These are phyloP conservation scores for Staphylotrichum tortipilum DNA, from an alignment of 495 filamentous ascomycete genomes.

Conservation along the genomic window DNA sequence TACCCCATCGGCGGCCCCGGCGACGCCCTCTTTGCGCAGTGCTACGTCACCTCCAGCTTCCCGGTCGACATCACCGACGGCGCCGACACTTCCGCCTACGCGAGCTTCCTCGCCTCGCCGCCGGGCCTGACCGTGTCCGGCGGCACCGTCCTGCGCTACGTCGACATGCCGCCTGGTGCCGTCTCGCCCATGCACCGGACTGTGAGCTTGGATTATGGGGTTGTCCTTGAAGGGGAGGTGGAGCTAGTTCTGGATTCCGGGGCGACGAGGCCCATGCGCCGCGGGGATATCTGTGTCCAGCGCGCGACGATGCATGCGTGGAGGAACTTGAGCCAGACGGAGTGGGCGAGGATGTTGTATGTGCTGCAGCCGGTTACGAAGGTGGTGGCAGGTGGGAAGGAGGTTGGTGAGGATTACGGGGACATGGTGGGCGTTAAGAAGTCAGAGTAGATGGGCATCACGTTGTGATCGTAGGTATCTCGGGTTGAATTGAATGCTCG, in stretches of 20 bases:
- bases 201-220: constrained; percentile 55
- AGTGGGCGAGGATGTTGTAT: constrained; percentile 47
- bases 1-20: constrained; percentile 27
- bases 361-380: constrained; percentile 39
- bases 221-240: constrained; percentile 55
- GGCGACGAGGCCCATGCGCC: constrained; percentile 37
- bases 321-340: constrained; percentile 44
- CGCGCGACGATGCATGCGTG: constrained; percentile 53
- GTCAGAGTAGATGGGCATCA: not conserved
- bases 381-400: constrained; percentile 31
- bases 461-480: too few relatives aligned
- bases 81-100: constrained; percentile 31
- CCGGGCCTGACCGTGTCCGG: constrained; percentile 26
- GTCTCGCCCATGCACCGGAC: constrained; percentile 52
- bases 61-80: constrained; percentile 27
- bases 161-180: constrained; percentile 41
- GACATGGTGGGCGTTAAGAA: constrained; percentile 2
- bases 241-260: constrained; percentile 48
- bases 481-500: too few relatives aligned
- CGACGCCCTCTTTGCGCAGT: constrained; percentile 28
- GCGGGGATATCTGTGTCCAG: constrained; percentile 35
- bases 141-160: constrained; percentile 41
- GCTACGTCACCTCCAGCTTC: constrained; percentile 28
- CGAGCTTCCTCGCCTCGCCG: constrained; percentile 26
- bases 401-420: constrained; percentile 30